phyloP scores from a whole-genome alignment of 164 flowering plant genomes.

The Cinnamomum chago region DNA sequence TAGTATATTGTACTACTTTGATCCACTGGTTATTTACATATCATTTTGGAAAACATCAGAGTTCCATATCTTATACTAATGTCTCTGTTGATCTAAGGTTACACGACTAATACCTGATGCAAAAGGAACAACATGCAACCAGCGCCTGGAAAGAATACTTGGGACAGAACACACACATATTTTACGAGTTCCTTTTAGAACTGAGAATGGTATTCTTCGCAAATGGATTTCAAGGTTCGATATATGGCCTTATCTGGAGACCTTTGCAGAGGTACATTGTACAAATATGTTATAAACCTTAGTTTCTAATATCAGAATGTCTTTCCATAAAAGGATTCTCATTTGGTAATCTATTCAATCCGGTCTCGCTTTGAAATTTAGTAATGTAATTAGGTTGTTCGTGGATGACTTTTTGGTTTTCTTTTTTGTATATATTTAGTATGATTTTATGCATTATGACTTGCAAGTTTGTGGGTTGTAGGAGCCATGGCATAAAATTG shows the following conservation, averaged over 20 bases:
- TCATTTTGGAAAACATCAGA: not conserved
- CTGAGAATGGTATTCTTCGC: conserved; percentile 80
- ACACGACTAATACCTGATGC: conserved; percentile 94
- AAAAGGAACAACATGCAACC: conserved; percentile 94
- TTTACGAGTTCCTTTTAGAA: conserved; percentile 85
- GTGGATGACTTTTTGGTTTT: not conserved
- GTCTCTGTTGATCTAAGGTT: conserved; percentile 42
- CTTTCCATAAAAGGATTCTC: not conserved
- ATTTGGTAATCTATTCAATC: not conserved
- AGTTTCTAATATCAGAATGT: not conserved
- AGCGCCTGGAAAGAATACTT: conserved; percentile 77
- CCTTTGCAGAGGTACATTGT: conserved; percentile 66
- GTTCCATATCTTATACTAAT: conserved; percentile 6
- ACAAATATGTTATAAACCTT: not conserved
- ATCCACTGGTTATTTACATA: not conserved
- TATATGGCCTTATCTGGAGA: conserved; percentile 97
- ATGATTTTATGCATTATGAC: not conserved
- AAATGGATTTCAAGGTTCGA: conserved; percentile 98
- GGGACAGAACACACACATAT: conserved; percentile 85
- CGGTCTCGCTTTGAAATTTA: not conserved
- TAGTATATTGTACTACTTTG: not conserved
- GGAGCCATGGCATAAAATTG: not conserved
- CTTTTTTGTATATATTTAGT: no score
- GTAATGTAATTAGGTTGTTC: not conserved
- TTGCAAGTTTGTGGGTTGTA: not conserved